Percentiles rank a stretch among this genome's conserved stretches.
Evolutionary conservation across 139 green algal genomes (phyloP).

Genomic region (Chlorella sp.): DNA sequence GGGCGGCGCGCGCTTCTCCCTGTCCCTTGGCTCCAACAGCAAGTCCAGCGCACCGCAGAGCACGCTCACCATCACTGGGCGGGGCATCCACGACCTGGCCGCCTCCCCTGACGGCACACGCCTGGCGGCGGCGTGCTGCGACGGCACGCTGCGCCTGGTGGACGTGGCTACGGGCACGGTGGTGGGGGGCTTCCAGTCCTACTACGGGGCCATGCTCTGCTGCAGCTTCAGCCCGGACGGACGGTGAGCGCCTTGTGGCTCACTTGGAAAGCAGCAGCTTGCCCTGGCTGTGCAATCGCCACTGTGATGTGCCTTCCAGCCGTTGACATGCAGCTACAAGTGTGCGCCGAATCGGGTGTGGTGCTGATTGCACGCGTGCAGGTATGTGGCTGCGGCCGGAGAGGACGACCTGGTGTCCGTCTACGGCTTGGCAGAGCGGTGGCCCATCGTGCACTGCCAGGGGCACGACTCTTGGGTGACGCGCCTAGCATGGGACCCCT

Average conservation of each 20-base stretch:
- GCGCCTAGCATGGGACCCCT: conserved; percentile 67
- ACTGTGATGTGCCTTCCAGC: too few relatives aligned
- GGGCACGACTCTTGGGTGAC: conserved; percentile 79
- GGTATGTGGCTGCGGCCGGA: conserved; percentile 73
- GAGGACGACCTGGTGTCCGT: conserved; percentile 91
- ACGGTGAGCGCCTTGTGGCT: conserved; percentile 6
- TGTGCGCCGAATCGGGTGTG: too few relatives aligned
- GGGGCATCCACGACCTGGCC: conserved; percentile 59
- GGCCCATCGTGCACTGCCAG: conserved; percentile 64
- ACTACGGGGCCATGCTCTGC: conserved; percentile 85
- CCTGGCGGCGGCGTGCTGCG: conserved; percentile 68
- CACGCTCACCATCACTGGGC: conserved; percentile 18
- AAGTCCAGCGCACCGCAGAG: conserved; percentile 18
- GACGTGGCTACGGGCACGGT: conserved; percentile 40
- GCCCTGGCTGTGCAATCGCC: too few relatives aligned
- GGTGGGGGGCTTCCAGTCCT: conserved; percentile 50
- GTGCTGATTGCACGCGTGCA: background rate
- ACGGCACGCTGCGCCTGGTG: conserved; percentile 73
- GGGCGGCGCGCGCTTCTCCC: conserved; percentile 30
- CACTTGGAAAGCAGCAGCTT: too few relatives aligned
- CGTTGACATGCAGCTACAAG: too few relatives aligned
- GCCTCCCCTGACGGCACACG: conserved; percentile 57
- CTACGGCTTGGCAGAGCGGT: conserved; percentile 42
- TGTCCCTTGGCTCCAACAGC: conserved; percentile 28
- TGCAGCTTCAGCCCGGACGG: conserved; percentile 79